Evolutionary conservation across 495 filamentous ascomycete species (phyloP).

Genomic region (Aspergillus sparsus): DNA sequence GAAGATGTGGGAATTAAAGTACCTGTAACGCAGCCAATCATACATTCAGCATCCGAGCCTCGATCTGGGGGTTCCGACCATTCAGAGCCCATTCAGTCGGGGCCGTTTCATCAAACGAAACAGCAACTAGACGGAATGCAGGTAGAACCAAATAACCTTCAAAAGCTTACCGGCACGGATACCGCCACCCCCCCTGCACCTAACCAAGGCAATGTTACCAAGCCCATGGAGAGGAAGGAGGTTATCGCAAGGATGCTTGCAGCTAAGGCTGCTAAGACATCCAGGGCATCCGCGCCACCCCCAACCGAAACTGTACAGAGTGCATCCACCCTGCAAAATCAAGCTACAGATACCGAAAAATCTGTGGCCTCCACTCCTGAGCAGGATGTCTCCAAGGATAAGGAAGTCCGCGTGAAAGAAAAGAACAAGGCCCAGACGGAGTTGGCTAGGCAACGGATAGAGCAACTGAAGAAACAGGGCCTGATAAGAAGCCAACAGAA

Average conservation of each 20-base stretch:
- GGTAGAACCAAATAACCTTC: slow-evolving; percentile 2
- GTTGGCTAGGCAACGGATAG: slow-evolving; percentile 53
- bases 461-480: slow-evolving; percentile 50
- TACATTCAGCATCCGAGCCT: slow-evolving; percentile 2
- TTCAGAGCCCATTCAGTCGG: neutral
- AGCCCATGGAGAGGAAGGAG: slow-evolving; percentile 71
- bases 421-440: slow-evolving; percentile 60
- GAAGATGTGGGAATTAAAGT: slow-evolving; percentile 60
- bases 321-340: slow-evolving; percentile 21
- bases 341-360: slow-evolving; percentile 18
- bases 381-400: slow-evolving; percentile 23
- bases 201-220: slow-evolving; percentile 31
- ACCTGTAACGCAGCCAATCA: slow-evolving; percentile 15
- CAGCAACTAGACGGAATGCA: neutral
- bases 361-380: slow-evolving; percentile 10
- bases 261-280: slow-evolving; percentile 48
- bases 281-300: slow-evolving; percentile 22
- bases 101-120: neutral
- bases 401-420: slow-evolving; percentile 40
- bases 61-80: neutral
- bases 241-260: slow-evolving; percentile 74
- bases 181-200: slow-evolving; percentile 14
- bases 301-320: slow-evolving; percentile 24
- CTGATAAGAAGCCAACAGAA: slow-evolving; percentile 38
- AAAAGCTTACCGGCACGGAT: slow-evolving; percentile 1